A percentile compares a stretch with the other conserved stretches of the same genome.
These are phyloP conservation scores for Russula earlei DNA, from an alignment of 768 basidiomycete genomes.

Conservation along the genomic window DNA sequence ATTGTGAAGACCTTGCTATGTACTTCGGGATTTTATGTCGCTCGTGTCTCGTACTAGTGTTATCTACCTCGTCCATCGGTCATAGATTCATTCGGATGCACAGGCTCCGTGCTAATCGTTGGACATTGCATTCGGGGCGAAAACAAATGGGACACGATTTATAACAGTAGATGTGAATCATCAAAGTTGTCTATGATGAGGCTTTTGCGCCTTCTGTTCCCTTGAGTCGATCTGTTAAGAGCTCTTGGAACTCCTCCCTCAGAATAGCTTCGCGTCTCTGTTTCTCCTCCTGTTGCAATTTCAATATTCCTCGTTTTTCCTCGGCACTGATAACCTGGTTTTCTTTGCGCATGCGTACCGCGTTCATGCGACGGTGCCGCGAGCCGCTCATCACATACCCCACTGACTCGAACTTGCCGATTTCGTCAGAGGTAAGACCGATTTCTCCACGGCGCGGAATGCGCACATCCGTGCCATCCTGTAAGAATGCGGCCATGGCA, in stretches of 20 bases:
- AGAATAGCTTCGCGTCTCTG: slow-evolving; percentile 84
- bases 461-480: slow-evolving; percentile 69
- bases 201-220: slow-evolving; percentile 28
- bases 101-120: neutral
- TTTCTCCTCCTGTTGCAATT: slow-evolving; percentile 90
- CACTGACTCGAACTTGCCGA: slow-evolving; percentile 76
- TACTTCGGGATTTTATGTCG: neutral
- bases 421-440: slow-evolving; percentile 80
- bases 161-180: neutral
- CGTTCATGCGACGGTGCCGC: slow-evolving; percentile 94
- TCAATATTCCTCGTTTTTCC: slow-evolving; percentile 93
- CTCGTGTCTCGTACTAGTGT: neutral
- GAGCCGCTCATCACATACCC: slow-evolving; percentile 99
- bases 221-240: slow-evolving; percentile 70
- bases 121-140: neutral
- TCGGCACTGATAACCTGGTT: slow-evolving; percentile 99
- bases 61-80: neutral
- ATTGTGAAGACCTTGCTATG: slow-evolving; percentile 29
- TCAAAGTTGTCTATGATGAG: slow-evolving; percentile 4
- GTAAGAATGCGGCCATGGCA: slow-evolving; percentile 95
- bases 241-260: slow-evolving; percentile 81
- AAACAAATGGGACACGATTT: neutral
- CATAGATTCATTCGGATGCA: neutral
- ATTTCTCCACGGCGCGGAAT: slow-evolving; percentile 99
- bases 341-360: slow-evolving; percentile 97